phyloP scores from a whole-genome alignment of 2,329 filamentous ascomycete genomes.

The Diaporthe nobilis region DNA sequence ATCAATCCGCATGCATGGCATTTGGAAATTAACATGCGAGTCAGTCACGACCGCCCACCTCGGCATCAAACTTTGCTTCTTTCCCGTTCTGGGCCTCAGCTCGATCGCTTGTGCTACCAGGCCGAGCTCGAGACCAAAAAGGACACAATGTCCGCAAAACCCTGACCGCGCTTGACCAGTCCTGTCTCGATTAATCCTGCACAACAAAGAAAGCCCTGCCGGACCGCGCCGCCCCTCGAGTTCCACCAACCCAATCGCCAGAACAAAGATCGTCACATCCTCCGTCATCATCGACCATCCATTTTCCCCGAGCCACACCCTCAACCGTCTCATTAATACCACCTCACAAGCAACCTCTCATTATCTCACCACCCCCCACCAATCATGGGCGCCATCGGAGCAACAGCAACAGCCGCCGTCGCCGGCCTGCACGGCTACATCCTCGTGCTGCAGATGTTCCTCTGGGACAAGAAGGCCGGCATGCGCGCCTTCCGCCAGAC shows the following conservation, averaged over 20 bases:
- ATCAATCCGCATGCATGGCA: background rate
- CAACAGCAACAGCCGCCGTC: conserved; percentile 53
- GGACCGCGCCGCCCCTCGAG: background rate
- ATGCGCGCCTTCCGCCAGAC: conserved; percentile 60
- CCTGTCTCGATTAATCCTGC: background rate
- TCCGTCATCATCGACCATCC: background rate
- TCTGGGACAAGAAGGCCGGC: conserved; percentile 63
- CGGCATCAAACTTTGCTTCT: background rate
- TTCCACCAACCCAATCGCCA: background rate
- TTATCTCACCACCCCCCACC: background rate
- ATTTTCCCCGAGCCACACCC: background rate
- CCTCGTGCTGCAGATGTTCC: conserved; percentile 63
- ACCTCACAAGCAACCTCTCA: background rate
- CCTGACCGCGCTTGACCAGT: background rate
- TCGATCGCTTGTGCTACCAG: background rate
- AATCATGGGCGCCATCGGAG: conserved; percentile 33
- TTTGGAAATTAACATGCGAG: background rate
- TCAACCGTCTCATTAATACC: background rate
- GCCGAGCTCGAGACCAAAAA: background rate
- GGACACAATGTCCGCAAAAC: conserved; percentile 17
- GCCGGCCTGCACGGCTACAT: conserved; percentile 64
- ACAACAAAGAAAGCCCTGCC: background rate
- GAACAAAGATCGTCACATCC: background rate
- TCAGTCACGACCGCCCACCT: background rate
- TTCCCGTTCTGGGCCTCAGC: background rate